Base-by-base conservation (phyloP, 2,329 filamentous ascomycete genomes). In the Monosporascus sp. region DNA sequence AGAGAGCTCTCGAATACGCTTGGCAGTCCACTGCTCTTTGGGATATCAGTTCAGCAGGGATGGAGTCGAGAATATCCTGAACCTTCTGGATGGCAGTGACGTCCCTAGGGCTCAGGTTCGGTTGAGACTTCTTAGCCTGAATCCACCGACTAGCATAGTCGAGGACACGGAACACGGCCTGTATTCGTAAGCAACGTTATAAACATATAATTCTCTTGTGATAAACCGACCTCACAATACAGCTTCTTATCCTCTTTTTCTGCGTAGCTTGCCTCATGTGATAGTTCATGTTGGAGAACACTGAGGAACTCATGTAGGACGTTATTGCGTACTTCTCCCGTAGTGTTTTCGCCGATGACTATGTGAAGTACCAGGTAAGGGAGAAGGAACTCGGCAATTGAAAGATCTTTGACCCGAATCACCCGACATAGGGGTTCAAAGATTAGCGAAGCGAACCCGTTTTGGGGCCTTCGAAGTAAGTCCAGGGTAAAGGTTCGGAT, bases 121-220 rank as follows among this genome's bases (percentile, higher is more conserved):
- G 61, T 22, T 66, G 60, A 9, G 66, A 61, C 51, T 83, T 82
- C 68, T 90, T 95, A 51, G 87, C 83, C 63, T 96, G 91, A 24
- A 95, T 75, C 91, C 93, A 99, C 58, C 87, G 82, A 65, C 91
- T 91, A 56, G 93, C 82, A 68, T 99, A 97, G 68, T 99, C 95
- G 0, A 99, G 78, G 4, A 95, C 83, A 47, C 87, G 84, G 68
- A 99, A 99, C 2, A 97, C 86, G 53, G 88, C 91, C 88, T 94
- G 53, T 22, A 37, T 50, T 51, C 22, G 49, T 37, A 58, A 66
- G 48, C 49, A 53, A 55, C 57, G 46, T 6, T n/a, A 26, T 11
- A 26, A 41, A 41, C 45, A 17, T 41, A 9, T 11, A 14, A 35
- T 35, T 35, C 31, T 16, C 5, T 4, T 4, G 16, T 6, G 35